phyloP scores from a whole-genome alignment of 768 basidiomycete genomes.

The Hygrocybe coccinea region DNA sequence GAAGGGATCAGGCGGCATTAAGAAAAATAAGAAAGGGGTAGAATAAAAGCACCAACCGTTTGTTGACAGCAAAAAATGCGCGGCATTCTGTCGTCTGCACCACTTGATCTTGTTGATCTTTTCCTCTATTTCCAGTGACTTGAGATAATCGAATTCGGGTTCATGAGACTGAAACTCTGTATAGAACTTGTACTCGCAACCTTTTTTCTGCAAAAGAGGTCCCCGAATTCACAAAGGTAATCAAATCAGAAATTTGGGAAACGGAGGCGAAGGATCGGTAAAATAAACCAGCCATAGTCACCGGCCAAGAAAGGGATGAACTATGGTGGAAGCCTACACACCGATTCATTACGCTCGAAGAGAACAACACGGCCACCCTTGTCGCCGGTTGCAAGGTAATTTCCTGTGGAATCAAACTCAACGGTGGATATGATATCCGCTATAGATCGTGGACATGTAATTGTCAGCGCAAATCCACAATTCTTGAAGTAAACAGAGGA shows the following conservation, averaged over 20 bases:
- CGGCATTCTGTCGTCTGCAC: slow-evolving; percentile 97
- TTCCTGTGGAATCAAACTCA: slow-evolving; percentile 98
- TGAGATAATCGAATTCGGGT: slow-evolving; percentile 99
- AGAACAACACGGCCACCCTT: slow-evolving; percentile 98
- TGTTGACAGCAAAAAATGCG: slow-evolving; percentile 94
- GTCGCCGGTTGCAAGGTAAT: slow-evolving; percentile 98
- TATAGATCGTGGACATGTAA: slow-evolving; percentile 30
- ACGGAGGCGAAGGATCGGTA: neutral
- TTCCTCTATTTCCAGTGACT: slow-evolving; percentile 99
- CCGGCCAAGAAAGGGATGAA: slow-evolving; percentile 33
- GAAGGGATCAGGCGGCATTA: too few species aligned
- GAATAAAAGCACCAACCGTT: slow-evolving; percentile 61
- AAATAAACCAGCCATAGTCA: slow-evolving; percentile 12
- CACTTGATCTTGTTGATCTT: slow-evolving; percentile 99
- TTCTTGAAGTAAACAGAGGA: neutral
- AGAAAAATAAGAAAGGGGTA: slow-evolving; percentile 6
- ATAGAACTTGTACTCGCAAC: slow-evolving; percentile 99
- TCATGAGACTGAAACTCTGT: slow-evolving; percentile 99
- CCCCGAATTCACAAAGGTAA: slow-evolving; percentile 11
- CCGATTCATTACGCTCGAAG: slow-evolving; percentile 97
- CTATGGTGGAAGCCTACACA: slow-evolving; percentile 38
- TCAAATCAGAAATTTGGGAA: slow-evolving; percentile 13
- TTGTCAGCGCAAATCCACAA: neutral
- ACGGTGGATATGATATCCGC: slow-evolving; percentile 99
- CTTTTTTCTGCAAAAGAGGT: slow-evolving; percentile 74